Evolutionary conservation across 352 stramenopile species (phyloP), one percentile per base, ranked within the genome.

Genomic region (Pythium coloratum): DNA sequence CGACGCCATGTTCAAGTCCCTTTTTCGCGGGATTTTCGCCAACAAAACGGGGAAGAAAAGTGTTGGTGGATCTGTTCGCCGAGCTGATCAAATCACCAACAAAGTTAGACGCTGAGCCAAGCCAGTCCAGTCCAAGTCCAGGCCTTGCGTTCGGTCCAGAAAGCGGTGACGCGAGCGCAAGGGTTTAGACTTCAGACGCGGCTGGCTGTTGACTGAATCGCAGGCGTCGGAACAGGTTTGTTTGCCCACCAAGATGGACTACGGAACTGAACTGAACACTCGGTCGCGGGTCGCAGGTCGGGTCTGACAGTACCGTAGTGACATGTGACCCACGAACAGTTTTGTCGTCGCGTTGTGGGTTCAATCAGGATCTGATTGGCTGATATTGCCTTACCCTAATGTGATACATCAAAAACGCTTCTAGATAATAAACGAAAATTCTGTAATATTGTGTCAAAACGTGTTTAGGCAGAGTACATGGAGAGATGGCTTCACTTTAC

Each of bases 401-500:
- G 20, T 24, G 20, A 24, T 24, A 24, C 20, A 24, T 24, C 20
- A 24, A 24, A 24, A 24, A 24, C 20, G 20, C 20, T 24, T 24
- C 0, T 24, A 24, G 20, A 24, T 24, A 24, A 24, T 28, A 44
- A 44, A 44, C 38, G 38, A 44, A 44, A 50, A 14, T 50, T 50
- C 10, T 50, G 38, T 44, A 50, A 26, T 50, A 50, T 50, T 50
- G 42, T 50, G 10, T 16, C 3, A 32, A 20, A 61, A 24, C 20
- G 20, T 24, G 20, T 24, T 24, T 24, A 24, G 20, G 20, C 20
- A 24, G 26, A 47, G 55, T 59, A 79, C 65, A 76, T 77, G 44
- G 60, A 73, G 59, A 7, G n/a, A 50, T 40, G 74, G 44, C 66
- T 77, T 79, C 55, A 61, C 73, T 70, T 64, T 68, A 70, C 59